Percentiles rank a stretch among this genome's conserved stretches.
Conservation (phyloP, 169 alveolate species). For the Plasmodium adleri region DNA sequence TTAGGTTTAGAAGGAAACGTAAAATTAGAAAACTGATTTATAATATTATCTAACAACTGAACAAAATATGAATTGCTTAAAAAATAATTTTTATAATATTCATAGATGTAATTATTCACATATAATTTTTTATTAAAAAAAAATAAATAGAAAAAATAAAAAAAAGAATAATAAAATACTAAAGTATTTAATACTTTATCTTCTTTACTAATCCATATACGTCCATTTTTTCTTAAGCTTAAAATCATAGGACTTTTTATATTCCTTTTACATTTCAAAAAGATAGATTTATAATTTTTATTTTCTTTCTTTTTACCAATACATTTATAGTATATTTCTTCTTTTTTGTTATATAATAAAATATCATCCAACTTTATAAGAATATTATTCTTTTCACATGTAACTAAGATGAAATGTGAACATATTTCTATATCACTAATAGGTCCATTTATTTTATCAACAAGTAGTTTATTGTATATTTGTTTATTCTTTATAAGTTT, state of each 20-base stretch:
- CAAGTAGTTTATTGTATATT: slow-evolving; percentile 6
- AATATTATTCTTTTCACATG: slow-evolving; percentile 49
- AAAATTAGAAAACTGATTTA: slow-evolving; percentile 21
- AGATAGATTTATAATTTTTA: slow-evolving; percentile 49
- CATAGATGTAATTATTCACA: not conserved
- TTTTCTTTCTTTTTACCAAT: slow-evolving; percentile 50
- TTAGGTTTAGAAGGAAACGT: slow-evolving; percentile 34
- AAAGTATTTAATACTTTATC: slow-evolving; percentile 58
- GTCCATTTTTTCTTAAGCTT: slow-evolving; percentile 72
- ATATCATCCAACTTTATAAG: slow-evolving; percentile 33
- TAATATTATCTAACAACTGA: slow-evolving; percentile 11
- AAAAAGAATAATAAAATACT: slow-evolving; percentile 49
- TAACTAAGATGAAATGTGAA: slow-evolving; percentile 30
- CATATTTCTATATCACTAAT: slow-evolving; percentile 48
- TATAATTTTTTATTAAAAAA: slow-evolving; percentile 8
- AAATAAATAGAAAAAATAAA: slow-evolving; percentile 56
- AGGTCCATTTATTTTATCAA: slow-evolving; percentile 58
- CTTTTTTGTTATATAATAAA: slow-evolving; percentile 5
- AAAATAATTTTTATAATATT: slow-evolving; percentile 22
- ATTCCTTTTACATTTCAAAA: slow-evolving; percentile 27
- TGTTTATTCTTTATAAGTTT: not conserved
- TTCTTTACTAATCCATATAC: slow-evolving; percentile 61
- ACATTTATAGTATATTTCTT: slow-evolving; percentile 1
- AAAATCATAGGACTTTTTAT: slow-evolving; percentile 20
- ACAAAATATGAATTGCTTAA: slow-evolving; percentile 30